A percentile compares a stretch with the other conserved stretches of the same genome.
Conservation (phyloP, 805 yeast species). For the Metschnikowia baotianmanensis region DNA sequence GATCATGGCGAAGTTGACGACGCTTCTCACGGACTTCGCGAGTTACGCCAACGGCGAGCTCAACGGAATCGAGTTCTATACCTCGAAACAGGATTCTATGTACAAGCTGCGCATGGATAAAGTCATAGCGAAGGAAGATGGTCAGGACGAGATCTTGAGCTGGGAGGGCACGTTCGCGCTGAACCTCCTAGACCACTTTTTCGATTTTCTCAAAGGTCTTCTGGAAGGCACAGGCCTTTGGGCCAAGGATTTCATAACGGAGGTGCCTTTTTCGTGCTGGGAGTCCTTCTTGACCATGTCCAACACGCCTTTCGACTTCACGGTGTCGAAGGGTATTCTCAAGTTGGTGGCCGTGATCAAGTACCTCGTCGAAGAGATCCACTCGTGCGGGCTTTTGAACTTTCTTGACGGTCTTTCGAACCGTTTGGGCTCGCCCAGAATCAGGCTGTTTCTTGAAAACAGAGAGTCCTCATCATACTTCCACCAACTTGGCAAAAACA, state of each 20-base stretch:
- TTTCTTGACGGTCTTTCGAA: constrained; percentile 33
- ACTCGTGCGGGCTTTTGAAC: constrained; percentile 44
- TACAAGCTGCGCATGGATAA: constrained; percentile 43
- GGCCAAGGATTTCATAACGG: constrained; percentile 37
- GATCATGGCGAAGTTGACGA: constrained; percentile 48
- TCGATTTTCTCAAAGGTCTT: constrained; percentile 50
- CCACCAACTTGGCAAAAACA: constrained; percentile 26
- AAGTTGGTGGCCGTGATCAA: constrained; percentile 55
- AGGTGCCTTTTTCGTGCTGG: constrained; percentile 44
- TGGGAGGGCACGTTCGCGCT: constrained; percentile 55
- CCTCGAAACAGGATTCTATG: constrained; percentile 37
- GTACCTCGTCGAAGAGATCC: constrained; percentile 53
- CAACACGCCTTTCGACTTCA: constrained; percentile 62
- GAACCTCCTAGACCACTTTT: constrained; percentile 48
- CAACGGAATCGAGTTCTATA: constrained; percentile 44
- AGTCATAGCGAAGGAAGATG: constrained; percentile 42
- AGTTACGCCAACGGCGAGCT: constrained; percentile 29
- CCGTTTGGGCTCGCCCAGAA: constrained; percentile 25
- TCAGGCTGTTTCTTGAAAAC: constrained; percentile 30
- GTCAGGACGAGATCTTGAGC: constrained; percentile 35
- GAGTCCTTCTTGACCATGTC: constrained; percentile 46
- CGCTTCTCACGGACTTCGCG: constrained; percentile 47
- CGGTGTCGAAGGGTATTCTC: constrained; percentile 51
- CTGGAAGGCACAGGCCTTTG: constrained; percentile 52
- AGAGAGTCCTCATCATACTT: constrained; percentile 35